A percentile compares a stretch with the other conserved stretches of the same genome.
Evolutionary conservation across 78 protist genomes (phyloP).

Genomic region (Diacronema lutheri): DNA sequence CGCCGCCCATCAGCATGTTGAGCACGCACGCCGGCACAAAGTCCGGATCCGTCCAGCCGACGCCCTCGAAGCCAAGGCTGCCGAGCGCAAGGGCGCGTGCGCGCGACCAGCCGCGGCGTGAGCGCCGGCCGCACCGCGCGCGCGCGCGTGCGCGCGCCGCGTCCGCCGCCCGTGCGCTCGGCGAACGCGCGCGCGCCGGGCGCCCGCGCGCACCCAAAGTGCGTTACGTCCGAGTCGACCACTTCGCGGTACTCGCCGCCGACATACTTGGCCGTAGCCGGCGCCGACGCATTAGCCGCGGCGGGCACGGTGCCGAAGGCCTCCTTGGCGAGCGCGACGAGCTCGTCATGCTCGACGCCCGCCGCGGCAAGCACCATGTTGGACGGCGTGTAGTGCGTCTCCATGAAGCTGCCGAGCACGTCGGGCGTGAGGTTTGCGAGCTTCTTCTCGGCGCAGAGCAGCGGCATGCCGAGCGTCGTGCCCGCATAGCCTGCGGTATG

Average conservation of each 20-base stretch:
- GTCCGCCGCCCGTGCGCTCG: no score
- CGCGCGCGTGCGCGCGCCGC: no score
- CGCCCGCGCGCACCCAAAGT: neutral
- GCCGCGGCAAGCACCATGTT: constrained; percentile 39
- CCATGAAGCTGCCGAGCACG: neutral
- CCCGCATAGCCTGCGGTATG: neutral
- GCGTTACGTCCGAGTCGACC: neutral
- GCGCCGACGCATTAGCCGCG: neutral
- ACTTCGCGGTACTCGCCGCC: neutral
- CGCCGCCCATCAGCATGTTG: constrained; percentile 56
- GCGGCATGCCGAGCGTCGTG: constrained; percentile 13
- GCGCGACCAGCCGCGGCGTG: no score
- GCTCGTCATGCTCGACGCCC: constrained; percentile 33
- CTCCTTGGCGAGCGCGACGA: neutral
- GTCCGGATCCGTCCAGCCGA: constrained; percentile 15
- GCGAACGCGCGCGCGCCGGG: no score
- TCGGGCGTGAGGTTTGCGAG: neutral
- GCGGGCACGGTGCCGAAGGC: neutral
- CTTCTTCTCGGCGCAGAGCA: neutral
- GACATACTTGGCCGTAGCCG: neutral
- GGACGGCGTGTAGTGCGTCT: neutral
- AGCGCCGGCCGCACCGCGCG: no score
- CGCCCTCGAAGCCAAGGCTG: neutral
- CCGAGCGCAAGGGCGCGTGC: no score
- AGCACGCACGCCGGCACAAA: constrained; percentile 16